Evolutionary conservation across 1,284 basidiomycete genomes (phyloP), one percentile per base, ranked within the genome.

Genomic region (Melampsora americana): DNA sequence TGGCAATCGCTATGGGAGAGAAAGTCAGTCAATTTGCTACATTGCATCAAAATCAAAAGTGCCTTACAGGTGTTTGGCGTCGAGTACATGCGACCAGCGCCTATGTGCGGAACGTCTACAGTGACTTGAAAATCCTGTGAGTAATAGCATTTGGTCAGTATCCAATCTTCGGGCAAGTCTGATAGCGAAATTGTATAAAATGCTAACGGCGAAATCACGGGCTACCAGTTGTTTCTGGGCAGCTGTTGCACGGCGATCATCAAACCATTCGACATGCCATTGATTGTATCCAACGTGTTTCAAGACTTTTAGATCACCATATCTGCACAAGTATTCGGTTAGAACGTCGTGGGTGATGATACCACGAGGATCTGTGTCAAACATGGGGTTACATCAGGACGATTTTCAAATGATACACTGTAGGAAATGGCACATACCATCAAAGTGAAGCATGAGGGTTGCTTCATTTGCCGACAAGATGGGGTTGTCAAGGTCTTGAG

Each of bases 381-480:
- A 59, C 1, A 32, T 32, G 18, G 12, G 16, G 4, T 18, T 4
- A 32, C n/a, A 35, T n/a, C 32, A 23, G 26, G 11, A 18, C 1
- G 23, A n/a, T 46, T 26, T 2, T 14, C 26, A 30, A 16, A 42
- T 11, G 6, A 14, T 1, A 48, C 23, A 12, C 32, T 16, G 60
- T 5, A 14, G 56, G 30, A 53, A 26, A 59, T 44, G 59, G 50
- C 16, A 6, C 60, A 62, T 11, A 75, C 73, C 73, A 30, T 75
- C 66, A 42, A 75, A 75, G 14, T 65, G 73, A 23, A 75, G 39
- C 6, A 32, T 67, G 20, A 75, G 46, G 14, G 66, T 53, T 23
- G 64, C 73, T 68, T 75, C 73, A 62, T 75, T 75, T n/a, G 66
- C 20, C 5, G 73, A 75, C 16, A 75, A 53, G 30, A 75, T 65